phyloP scores from a whole-genome alignment of 371 early-diverging fungal species.

The Lichtheimia hyalospora region DNA sequence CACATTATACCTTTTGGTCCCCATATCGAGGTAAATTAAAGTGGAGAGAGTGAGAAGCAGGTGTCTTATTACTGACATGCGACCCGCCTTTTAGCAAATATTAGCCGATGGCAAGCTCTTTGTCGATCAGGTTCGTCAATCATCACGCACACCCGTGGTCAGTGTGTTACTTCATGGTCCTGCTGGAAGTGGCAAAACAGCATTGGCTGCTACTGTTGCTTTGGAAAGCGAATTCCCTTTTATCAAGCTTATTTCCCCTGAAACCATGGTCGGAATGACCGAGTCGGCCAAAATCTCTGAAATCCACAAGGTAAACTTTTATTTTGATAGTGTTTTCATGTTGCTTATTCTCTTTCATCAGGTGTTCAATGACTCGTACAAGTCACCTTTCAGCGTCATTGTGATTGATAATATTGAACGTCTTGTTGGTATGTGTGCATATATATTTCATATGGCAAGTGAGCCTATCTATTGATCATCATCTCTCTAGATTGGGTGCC shows the following conservation, averaged over 20 bases:
- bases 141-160: constrained; percentile 83
- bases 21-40: constrained; percentile 59
- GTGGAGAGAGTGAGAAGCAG: neutral
- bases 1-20: constrained; percentile 81
- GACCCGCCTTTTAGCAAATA: constrained; percentile 63
- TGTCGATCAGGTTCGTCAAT: constrained; percentile 86
- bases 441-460: no score
- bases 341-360: constrained; percentile 7
- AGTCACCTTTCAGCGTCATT: constrained; percentile 94
- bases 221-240: constrained; percentile 96
- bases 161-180: constrained; percentile 87
- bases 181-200: constrained; percentile 96
- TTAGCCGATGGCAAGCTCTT: constrained; percentile 82
- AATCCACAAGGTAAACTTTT: constrained; percentile 75
- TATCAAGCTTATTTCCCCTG: constrained; percentile 98
- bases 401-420: constrained; percentile 98
- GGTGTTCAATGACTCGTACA: constrained; percentile 97
- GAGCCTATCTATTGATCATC: neutral
- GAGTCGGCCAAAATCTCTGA: constrained; percentile 93
- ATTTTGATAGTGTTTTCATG: neutral
- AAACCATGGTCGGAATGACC: constrained; percentile 94
- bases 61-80: constrained; percentile 13
- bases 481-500: constrained; percentile 86
- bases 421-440: constrained; percentile 64
- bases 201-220: constrained; percentile 96